Percentiles rank a stretch among this genome's conserved stretches.
These are phyloP conservation scores for Sporothrix pallida DNA, from an alignment of 2,329 filamentous ascomycete genomes.

Conservation along the genomic window DNA sequence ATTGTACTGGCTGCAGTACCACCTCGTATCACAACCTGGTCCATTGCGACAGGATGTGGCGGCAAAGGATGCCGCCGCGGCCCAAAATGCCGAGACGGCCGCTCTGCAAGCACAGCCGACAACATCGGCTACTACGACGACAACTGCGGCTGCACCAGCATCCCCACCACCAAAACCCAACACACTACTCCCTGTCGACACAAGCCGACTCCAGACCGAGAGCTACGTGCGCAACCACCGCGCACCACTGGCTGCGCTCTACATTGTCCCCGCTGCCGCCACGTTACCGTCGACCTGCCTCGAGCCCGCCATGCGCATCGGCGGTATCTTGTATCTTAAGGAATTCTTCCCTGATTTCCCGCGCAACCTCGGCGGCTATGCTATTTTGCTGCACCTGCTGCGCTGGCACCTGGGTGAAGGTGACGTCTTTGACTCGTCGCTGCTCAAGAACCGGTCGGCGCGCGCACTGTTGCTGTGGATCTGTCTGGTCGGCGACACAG, in stretches of 20 bases:
- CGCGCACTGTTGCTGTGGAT: constrained; percentile 42
- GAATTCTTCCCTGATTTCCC: constrained; percentile 45
- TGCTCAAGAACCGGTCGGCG: constrained; percentile 23
- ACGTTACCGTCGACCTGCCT: constrained; percentile 34
- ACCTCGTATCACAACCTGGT: constrained; percentile 41
- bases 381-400: constrained; percentile 43
- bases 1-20: constrained; percentile 43
- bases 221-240: constrained; percentile 41
- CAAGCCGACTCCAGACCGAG: constrained; percentile 36
- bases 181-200: constrained; percentile 37
- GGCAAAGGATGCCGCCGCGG: neutral
- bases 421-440: constrained; percentile 25
- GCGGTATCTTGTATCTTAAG: constrained; percentile 44
- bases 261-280: constrained; percentile 33
- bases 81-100: constrained; percentile 16
- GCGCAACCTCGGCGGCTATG: constrained; percentile 44
- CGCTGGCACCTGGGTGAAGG: constrained; percentile 38
- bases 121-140: too few relatives aligned
- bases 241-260: constrained; percentile 34
- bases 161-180: neutral
- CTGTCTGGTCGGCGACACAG: constrained; percentile 42
- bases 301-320: constrained; percentile 43
- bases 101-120: constrained; percentile 4
- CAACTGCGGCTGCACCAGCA: neutral
- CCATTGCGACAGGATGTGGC: constrained; percentile 40